Evolutionary conservation across 805 yeast genomes (phyloP), one percentile per base, ranked within the genome.

Genomic region (Lipomyces oligophaga): DNA sequence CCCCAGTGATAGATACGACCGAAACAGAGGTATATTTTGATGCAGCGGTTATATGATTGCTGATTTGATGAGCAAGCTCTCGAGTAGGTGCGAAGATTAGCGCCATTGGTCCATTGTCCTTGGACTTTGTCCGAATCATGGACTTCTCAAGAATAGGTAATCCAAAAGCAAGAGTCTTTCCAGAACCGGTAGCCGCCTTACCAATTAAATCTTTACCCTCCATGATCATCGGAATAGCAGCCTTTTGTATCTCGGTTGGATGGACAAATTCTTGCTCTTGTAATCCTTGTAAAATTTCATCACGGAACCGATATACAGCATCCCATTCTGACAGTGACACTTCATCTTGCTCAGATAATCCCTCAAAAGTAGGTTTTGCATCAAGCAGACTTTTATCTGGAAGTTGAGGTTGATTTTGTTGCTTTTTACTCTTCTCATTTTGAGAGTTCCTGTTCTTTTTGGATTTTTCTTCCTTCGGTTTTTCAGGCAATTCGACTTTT

Each of bases 141-240:
- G 77, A 75, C 49, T 73, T 77, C 61, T 90, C 96, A 50, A 93
- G 65, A 24, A 94, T 81, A 7, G 98, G 97, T 22, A 93, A 78
- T 37, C 96, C 96, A 64, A 86, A 93, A 0, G 98, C 99, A 47
- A 89, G 70, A 0, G 98, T 93, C 63, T 93, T 93, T 73, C 98
- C 98, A 1, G 96, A 85, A 64, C 98, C 98, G 1, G 98, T 93
- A 8, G 93, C 83, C 13, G 98, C 98, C 62, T 90, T 93, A 45
- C 98, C 98, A 55, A 93, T 80, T 3, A 93, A 77, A 66, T 93
- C 97, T 28, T 72, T 74, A 4, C 89, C 94, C 24, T 72, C 70
- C 11, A 86, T 48, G 1, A 90, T 86, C 22, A 73, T 59, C 1
- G 97, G 96, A 44, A 93, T 81, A 7, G 90, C 72, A 47, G 70